Conservation (phyloP, 768 basidiomycete genomes). For the Lactifluus subvellereus region DNA sequence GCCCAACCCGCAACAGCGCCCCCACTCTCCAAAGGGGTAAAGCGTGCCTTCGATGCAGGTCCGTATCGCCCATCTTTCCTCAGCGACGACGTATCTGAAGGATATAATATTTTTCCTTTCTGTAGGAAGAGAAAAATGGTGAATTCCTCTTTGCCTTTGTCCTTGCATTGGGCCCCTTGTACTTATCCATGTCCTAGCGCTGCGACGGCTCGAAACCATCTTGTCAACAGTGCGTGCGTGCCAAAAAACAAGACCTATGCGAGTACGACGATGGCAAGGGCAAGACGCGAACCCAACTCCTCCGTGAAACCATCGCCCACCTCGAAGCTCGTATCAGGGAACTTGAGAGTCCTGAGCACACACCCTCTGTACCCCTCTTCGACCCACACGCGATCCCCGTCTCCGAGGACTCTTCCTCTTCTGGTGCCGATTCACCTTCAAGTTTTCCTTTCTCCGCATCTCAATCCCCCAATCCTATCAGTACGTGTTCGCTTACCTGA, state of each 20-base stretch:
- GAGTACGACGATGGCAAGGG: constrained; percentile 84
- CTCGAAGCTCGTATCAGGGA: constrained; percentile 68
- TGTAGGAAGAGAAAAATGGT: constrained; percentile 26
- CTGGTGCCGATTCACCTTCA: constrained; percentile 32
- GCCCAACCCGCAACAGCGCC: constrained; percentile 16
- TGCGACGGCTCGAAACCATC: constrained; percentile 74
- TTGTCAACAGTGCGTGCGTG: constrained; percentile 71
- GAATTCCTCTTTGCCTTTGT: background rate
- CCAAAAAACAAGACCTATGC: constrained; percentile 69
- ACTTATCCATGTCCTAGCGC: constrained; percentile 39
- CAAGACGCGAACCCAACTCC: constrained; percentile 72
- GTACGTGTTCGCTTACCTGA: constrained; percentile 47
- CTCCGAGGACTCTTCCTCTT: constrained; percentile 33
- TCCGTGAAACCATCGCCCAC: constrained; percentile 69
- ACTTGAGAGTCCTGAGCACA: constrained; percentile 69
- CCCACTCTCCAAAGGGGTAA: constrained; percentile 26
- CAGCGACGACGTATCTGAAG: background rate
- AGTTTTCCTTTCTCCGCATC: constrained; percentile 31
- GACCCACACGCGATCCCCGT: constrained; percentile 49
- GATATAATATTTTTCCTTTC: background rate
- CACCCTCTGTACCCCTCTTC: constrained; percentile 63
- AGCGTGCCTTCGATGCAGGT: constrained; percentile 27
- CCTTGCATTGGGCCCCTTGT: background rate
- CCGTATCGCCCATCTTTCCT: background rate
- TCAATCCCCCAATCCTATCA: constrained; percentile 32